phyloP scores from a whole-genome alignment of 805 yeast species.

The Hanseniaspora nectarophila region DNA sequence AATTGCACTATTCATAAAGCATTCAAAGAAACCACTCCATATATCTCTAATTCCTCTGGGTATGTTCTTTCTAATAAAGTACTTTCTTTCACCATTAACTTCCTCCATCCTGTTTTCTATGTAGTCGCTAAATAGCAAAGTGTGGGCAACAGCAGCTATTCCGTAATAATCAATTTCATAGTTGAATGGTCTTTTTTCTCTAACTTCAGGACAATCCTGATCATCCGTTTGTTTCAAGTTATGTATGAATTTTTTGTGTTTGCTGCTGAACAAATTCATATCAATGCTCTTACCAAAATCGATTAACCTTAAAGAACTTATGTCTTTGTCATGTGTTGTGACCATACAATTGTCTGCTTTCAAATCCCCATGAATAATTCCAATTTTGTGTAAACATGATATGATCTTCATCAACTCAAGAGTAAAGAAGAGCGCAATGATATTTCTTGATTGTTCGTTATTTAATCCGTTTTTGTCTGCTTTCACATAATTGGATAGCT shows the following conservation, averaged over 20 bases:
- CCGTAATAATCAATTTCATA: conserved; percentile 79
- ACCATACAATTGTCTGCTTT: conserved; percentile 82
- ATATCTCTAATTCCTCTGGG: conserved; percentile 36
- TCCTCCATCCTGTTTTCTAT: conserved; percentile 35
- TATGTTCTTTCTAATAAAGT: conserved; percentile 62
- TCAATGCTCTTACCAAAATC: conserved; percentile 80
- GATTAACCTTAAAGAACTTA: conserved; percentile 32
- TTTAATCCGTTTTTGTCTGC: conserved; percentile 19
- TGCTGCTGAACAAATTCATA: conserved; percentile 39
- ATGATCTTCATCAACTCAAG: conserved; percentile 51
- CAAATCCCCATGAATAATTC: conserved; percentile 73
- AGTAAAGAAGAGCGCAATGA: conserved; percentile 49
- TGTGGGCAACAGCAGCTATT: conserved; percentile 60
- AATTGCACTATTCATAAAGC: conserved; percentile 47
- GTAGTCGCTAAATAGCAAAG: conserved; percentile 56
- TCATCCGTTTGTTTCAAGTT: conserved; percentile 46
- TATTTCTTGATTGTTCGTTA: conserved; percentile 42
- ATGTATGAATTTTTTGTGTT: conserved; percentile 42
- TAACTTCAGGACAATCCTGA: conserved; percentile 65
- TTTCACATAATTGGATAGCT: conserved; percentile 45
- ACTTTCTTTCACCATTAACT: conserved; percentile 26
- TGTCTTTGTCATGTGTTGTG: conserved; percentile 21
- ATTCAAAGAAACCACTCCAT: conserved; percentile 58
- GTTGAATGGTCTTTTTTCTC: conserved; percentile 50
- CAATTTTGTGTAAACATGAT: conserved; percentile 48